Conservation (phyloP, 1,284 basidiomycete genomes). For the Leucoagaricus sp. region DNA sequence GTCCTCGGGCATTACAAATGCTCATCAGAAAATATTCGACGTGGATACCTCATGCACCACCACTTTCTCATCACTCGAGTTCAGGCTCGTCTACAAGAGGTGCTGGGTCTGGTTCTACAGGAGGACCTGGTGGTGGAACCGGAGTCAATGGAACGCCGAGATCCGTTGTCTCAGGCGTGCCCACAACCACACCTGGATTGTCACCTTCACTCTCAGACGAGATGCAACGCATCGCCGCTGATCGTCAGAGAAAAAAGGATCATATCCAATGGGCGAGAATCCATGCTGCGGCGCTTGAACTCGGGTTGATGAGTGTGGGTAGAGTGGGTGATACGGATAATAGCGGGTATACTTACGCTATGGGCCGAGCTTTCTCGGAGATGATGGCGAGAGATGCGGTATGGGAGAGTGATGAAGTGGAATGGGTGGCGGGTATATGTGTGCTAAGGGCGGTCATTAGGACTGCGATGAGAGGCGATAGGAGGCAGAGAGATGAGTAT, state of each 20-base stretch:
- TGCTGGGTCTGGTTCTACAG: slow-evolving; percentile 13
- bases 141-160: slow-evolving; percentile 14
- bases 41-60: slow-evolving; percentile 41
- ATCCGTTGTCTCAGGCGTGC: slow-evolving; percentile 13
- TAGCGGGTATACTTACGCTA: slow-evolving; percentile 38
- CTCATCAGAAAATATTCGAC: slow-evolving; percentile 53
- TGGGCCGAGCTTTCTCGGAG: slow-evolving; percentile 50
- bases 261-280: slow-evolving; percentile 62
- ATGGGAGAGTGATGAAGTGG: slow-evolving; percentile 62
- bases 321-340: slow-evolving; percentile 35
- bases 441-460: slow-evolving; percentile 54
- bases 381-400: slow-evolving; percentile 58
- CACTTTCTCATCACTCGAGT: slow-evolving; percentile 11
- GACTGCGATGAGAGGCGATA: slow-evolving; percentile 43
- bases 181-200: slow-evolving; percentile 16
- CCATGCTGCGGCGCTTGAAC: slow-evolving; percentile 58
- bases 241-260: slow-evolving; percentile 56
- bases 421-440: slow-evolving; percentile 62
- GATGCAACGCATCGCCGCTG: slow-evolving; percentile 57
- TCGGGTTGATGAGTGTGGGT: slow-evolving; percentile 44
- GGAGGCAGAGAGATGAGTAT: slow-evolving; percentile 47
- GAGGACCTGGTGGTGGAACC: too few relatives aligned
- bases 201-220: slow-evolving; percentile 45
- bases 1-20: slow-evolving; percentile 53
- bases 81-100: slow-evolving; percentile 2